Conservation (phyloP, 148 eudicot species). For the Pouteria glomerata region DNA sequence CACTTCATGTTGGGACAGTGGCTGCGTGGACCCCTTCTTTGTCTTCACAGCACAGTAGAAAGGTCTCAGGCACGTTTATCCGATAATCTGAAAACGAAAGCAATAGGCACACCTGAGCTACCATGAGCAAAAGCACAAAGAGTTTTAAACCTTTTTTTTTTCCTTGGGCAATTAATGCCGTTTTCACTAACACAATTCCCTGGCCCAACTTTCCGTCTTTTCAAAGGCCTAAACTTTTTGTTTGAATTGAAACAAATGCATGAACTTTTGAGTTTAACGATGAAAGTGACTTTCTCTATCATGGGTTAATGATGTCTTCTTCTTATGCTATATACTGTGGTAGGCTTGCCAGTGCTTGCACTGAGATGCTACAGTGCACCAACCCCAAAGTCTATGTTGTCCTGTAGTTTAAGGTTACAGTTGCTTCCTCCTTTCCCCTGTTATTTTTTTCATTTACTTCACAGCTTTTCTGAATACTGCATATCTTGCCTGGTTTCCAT, state of each 20-base stretch:
- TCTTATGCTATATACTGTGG: conserved; percentile 1
- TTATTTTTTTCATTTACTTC: too few relatives aligned
- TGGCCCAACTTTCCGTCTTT: conserved; percentile 1
- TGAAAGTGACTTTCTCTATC: conserved; percentile 11
- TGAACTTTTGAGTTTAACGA: conserved; percentile 7
- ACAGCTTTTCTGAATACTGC: too few relatives aligned
- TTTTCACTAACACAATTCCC: background rate
- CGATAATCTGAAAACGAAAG: background rate
- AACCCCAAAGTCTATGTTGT: too few relatives aligned
- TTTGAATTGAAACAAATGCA: background rate
- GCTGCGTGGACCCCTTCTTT: conserved; percentile 4
- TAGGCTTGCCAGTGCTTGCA: background rate
- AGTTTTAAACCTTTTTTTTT: background rate
- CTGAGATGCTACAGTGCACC: too few relatives aligned
- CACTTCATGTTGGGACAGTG: conserved; percentile 1
- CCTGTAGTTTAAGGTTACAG: too few relatives aligned
- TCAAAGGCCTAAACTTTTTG: background rate
- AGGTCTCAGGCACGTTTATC: background rate
- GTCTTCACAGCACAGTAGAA: background rate
- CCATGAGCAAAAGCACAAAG: background rate
- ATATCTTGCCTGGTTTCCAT: too few relatives aligned
- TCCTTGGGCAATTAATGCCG: background rate
- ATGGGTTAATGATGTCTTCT: conserved; percentile 3
- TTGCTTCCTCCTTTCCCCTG: too few relatives aligned
- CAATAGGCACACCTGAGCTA: background rate